These are phyloP conservation scores for Leucosporidium yakuticum DNA, from an alignment of 768 basidiomycete species.

Conservation along the genomic window DNA sequence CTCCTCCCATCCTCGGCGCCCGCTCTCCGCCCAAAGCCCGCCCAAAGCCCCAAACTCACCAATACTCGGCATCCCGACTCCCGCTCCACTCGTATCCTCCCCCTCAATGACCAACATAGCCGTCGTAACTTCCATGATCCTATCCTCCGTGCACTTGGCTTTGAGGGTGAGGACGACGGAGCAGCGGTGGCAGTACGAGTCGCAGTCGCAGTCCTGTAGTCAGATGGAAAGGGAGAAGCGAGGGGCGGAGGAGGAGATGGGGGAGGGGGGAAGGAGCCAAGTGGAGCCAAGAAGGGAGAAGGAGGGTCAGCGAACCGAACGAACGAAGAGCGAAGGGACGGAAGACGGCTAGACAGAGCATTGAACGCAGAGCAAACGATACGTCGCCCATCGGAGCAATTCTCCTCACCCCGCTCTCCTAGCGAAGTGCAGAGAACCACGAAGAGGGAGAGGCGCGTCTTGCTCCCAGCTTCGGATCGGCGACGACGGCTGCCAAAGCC, in stretches of 20 bases:
- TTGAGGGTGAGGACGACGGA: slow-evolving; percentile 75
- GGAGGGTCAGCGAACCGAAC: slow-evolving; percentile 51
- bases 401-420: too few relatives aligned
- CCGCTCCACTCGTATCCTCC: neutral
- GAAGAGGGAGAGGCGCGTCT: too few relatives aligned
- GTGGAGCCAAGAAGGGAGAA: slow-evolving; percentile 47
- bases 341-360: too few relatives aligned
- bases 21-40: neutral
- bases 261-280: neutral
- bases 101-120: slow-evolving; percentile 53
- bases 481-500: too few relatives aligned
- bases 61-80: slow-evolving; percentile 29
- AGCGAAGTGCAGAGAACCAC: too few relatives aligned
- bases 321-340: too few relatives aligned
- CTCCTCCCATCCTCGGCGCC: neutral
- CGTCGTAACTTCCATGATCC: slow-evolving; percentile 80
- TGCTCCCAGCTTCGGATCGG: too few relatives aligned
- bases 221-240: neutral
- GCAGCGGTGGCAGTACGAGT: slow-evolving; percentile 75
- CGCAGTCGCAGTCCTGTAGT: slow-evolving; percentile 81
- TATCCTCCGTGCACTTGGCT: slow-evolving; percentile 59
- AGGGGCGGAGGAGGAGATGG: neutral
- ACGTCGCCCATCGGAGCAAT: too few relatives aligned
- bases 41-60: slow-evolving; percentile 33
- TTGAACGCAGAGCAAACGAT: too few relatives aligned